A percentile compares a stretch with the other conserved stretches of the same genome.
phyloP scores from a whole-genome alignment of 2,329 filamentous ascomycete genomes.

The Phyllosticta citribraziliensis region DNA sequence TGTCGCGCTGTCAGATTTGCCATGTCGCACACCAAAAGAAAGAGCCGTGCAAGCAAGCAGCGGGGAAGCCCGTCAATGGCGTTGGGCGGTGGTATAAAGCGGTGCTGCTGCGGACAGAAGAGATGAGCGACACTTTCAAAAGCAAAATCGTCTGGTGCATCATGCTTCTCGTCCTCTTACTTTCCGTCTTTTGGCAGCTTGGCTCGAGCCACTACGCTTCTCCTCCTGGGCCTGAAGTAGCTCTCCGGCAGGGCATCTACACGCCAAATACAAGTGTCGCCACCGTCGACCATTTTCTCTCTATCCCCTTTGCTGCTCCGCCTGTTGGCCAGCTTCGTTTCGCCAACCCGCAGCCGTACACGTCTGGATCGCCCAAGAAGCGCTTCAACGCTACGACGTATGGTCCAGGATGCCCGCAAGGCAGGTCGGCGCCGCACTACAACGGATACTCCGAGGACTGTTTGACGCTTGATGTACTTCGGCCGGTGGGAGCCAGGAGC shows the following conservation, averaged over 20 bases:
- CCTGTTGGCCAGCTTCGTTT: constrained; percentile 10
- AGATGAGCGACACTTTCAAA: not conserved
- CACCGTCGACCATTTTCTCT: constrained; percentile 8
- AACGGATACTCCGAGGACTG: constrained; percentile 16
- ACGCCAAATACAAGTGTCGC: not conserved
- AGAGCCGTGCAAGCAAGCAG: not conserved
- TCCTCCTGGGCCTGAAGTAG: not conserved
- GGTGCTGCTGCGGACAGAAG: not conserved
- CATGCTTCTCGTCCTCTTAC: not conserved
- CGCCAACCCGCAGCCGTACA: constrained; percentile 1
- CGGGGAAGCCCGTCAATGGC: not conserved
- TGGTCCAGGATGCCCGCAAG: constrained; percentile 37
- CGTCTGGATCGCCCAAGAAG: constrained; percentile 31
- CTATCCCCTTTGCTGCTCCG: constrained; percentile 8
- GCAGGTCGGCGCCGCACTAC: constrained; percentile 9
- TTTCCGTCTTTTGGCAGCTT: not conserved
- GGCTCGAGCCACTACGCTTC: not conserved
- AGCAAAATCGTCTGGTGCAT: not conserved
- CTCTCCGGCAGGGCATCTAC: constrained; percentile 2
- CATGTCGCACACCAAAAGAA: not conserved
- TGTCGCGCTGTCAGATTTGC: not conserved
- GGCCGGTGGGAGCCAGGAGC: constrained; percentile 24
- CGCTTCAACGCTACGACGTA: constrained; percentile 29
- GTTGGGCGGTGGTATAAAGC: not conserved
- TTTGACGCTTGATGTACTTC: constrained; percentile 26